Evolutionary conservation across 2,329 filamentous ascomycete species (phyloP).

Genomic region (Blumeriella jaapii): DNA sequence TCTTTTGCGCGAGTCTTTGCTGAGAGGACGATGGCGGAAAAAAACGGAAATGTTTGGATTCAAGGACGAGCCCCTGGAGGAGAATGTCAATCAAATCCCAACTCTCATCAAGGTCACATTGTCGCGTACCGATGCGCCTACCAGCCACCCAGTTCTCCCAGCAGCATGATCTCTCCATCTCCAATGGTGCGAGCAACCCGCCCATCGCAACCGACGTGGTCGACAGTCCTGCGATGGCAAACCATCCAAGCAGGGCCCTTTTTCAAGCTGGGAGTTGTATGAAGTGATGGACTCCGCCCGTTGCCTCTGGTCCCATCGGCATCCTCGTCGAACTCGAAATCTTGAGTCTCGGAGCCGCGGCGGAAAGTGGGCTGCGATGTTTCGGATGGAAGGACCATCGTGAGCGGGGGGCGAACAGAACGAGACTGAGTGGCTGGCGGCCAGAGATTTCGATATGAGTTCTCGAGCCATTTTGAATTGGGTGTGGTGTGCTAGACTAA

Average conservation of each 20-base stretch:
- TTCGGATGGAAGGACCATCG: conserved; percentile 30
- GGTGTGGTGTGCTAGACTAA: conserved; percentile 1
- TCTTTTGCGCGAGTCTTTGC: conserved; percentile 38
- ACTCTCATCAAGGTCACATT: conserved; percentile 3
- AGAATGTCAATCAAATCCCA: conserved; percentile 13
- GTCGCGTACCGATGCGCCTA: conserved; percentile 49
- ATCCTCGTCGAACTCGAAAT: conserved; percentile 45
- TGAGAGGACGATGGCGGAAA: conserved; percentile 37
- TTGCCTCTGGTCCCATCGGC: conserved; percentile 59
- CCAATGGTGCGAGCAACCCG: conserved; percentile 38
- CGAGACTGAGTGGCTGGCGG: conserved; percentile 24
- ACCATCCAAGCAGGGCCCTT: conserved; percentile 42
- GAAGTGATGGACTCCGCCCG: conserved; percentile 46
- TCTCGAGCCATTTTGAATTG: conserved; percentile 47
- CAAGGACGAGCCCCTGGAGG: conserved; percentile 38
- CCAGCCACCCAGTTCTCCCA: conserved; percentile 50
- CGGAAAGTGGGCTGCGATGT: conserved; percentile 28
- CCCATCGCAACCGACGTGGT: conserved; percentile 46
- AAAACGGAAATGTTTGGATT: conserved; percentile 41
- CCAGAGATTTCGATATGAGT: conserved; percentile 32
- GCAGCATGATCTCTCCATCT: conserved; percentile 30
- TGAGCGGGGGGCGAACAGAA: conserved; percentile 28
- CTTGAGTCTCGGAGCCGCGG: conserved; percentile 20
- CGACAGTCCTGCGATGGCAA: conserved; percentile 41
- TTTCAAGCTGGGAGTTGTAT: conserved; percentile 49